phyloP scores from a whole-genome alignment of 768 basidiomycete genomes.

The Agaricus subrufescens region DNA sequence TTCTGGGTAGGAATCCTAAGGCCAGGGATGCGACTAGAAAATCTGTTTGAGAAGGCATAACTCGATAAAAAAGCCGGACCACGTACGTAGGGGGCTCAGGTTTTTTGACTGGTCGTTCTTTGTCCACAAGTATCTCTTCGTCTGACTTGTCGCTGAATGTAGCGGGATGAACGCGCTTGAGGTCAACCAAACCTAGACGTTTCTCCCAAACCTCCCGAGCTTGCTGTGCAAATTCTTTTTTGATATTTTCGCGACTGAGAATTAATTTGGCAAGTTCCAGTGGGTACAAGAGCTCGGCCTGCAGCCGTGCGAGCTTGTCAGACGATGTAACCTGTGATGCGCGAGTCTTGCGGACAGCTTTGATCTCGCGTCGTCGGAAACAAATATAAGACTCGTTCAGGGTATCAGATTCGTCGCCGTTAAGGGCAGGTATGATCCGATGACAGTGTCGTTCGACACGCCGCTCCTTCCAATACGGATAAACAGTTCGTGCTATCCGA shows the following conservation, averaged over 20 bases:
- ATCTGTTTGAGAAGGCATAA: slow-evolving; percentile 8
- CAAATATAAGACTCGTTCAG: slow-evolving; percentile 94
- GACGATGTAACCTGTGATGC: slow-evolving; percentile 86
- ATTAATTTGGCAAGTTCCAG: slow-evolving; percentile 70
- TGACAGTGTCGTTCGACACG: slow-evolving; percentile 77
- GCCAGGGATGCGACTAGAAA: slow-evolving; percentile 37
- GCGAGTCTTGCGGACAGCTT: slow-evolving; percentile 90
- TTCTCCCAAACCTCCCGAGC: slow-evolving; percentile 74
- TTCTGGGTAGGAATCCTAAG: slow-evolving; percentile 52
- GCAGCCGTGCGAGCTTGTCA: slow-evolving; percentile 82
- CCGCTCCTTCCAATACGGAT: slow-evolving; percentile 88
- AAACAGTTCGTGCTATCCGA: slow-evolving; percentile 68
- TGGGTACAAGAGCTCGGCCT: slow-evolving; percentile 67
- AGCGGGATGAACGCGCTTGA: slow-evolving; percentile 73
- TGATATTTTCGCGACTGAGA: slow-evolving; percentile 67
- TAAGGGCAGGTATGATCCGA: slow-evolving; percentile 81
- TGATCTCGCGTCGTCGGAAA: slow-evolving; percentile 93
- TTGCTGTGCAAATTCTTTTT: slow-evolving; percentile 59
- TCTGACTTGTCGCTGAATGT: slow-evolving; percentile 57
- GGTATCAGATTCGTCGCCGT: slow-evolving; percentile 88
- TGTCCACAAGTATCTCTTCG: slow-evolving; percentile 71
- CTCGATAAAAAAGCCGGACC: not conserved
- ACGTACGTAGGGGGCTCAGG: slow-evolving; percentile 34
- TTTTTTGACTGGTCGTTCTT: slow-evolving; percentile 60
- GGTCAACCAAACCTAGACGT: slow-evolving; percentile 66